Evolutionary conservation across 169 alveolate species (phyloP).

Genomic region (Sarcocystis neurona): DNA sequence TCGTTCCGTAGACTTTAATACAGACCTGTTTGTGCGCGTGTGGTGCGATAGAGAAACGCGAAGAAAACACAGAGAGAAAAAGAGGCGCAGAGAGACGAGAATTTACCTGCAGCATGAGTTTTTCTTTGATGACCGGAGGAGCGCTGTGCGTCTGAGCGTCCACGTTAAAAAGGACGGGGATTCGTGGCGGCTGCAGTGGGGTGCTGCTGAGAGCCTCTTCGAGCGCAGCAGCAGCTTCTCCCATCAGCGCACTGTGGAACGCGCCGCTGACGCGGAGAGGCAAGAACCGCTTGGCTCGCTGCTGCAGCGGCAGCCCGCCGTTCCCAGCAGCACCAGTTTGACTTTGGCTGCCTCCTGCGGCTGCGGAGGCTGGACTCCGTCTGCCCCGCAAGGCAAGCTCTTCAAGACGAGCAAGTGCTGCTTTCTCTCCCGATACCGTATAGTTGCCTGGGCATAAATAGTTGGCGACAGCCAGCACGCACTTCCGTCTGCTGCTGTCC

Average conservation of each 20-base stretch:
- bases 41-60: too few relatives aligned
- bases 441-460: constrained; percentile 56
- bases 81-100: not conserved
- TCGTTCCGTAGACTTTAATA: too few relatives aligned
- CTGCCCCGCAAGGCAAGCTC: constrained; percentile 52
- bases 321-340: not conserved
- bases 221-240: constrained; percentile 69
- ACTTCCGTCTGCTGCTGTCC: not conserved
- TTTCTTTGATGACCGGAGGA: constrained; percentile 66
- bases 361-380: too few relatives aligned
- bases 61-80: not conserved
- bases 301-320: constrained; percentile 65
- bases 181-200: constrained; percentile 51
- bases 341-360: constrained; percentile 32
- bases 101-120: constrained; percentile 59
- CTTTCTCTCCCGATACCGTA: constrained; percentile 13
- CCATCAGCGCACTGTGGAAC: constrained; percentile 71
- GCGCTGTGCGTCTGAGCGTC: constrained; percentile 71
- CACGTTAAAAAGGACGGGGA: constrained; percentile 72
- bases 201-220: constrained; percentile 53
- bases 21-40: too few relatives aligned
- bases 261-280: constrained; percentile 71
- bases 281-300: constrained; percentile 54
- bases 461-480: constrained; percentile 28
- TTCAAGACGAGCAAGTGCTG: not conserved